Percentiles rank a stretch among this genome's conserved stretches.
Conservation (phyloP, 768 basidiomycete species). For the Chalciporus piperatus region DNA sequence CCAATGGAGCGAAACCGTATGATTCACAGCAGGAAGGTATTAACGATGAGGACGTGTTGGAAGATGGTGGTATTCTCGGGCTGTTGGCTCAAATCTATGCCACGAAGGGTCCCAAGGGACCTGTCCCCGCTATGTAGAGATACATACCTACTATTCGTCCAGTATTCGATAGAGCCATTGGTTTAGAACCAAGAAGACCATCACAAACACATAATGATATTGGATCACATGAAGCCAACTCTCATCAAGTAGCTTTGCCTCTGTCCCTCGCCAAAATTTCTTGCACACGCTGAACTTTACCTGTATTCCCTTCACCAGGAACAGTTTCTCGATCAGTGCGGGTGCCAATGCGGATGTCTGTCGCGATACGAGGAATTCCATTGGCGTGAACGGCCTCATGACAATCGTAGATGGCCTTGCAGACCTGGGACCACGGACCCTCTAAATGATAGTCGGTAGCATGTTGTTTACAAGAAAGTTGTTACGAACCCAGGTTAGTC, state of each 20-base stretch:
- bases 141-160: background rate
- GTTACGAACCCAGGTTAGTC: slow-evolving; percentile 70
- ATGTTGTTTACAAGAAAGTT: background rate
- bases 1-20: slow-evolving; percentile 38
- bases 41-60: slow-evolving; percentile 62
- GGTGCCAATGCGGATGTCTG: slow-evolving; percentile 95
- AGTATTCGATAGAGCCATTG: background rate
- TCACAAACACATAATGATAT: too few species aligned
- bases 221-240: background rate
- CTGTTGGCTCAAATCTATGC: slow-evolving; percentile 86
- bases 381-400: slow-evolving; percentile 81
- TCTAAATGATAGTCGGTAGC: slow-evolving; percentile 37
- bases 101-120: slow-evolving; percentile 44
- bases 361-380: slow-evolving; percentile 75
- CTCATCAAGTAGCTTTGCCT: background rate
- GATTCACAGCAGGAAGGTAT: slow-evolving; percentile 44
- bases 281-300: slow-evolving; percentile 78
- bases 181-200: background rate
- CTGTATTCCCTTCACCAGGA: slow-evolving; percentile 69
- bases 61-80: slow-evolving; percentile 83
- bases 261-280: slow-evolving; percentile 58
- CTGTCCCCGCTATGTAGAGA: slow-evolving; percentile 44
- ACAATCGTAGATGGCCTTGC: slow-evolving; percentile 85
- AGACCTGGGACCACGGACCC: slow-evolving; percentile 85
- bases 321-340: slow-evolving; percentile 65